Base-by-base conservation (phyloP, 371 early-diverging fungal genomes). In the Mortierella polycephala region DNA sequence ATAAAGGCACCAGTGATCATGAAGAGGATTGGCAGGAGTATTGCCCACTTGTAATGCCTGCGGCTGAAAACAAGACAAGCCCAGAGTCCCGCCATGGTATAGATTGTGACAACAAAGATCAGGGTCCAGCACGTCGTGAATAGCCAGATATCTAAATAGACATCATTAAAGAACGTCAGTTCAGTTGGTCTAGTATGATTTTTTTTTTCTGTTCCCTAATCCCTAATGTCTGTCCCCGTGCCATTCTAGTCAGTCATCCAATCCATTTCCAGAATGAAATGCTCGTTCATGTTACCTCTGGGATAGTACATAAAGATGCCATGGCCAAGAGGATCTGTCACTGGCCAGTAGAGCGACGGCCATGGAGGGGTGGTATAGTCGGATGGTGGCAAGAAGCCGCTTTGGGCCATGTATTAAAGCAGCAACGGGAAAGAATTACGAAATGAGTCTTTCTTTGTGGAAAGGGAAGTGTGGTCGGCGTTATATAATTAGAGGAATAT, bases 301-400 rank as follows among this genome's bases (percentile, higher is more conserved):
- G 69, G 71, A 58, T 67, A 74, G 47, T 67, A 75, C 64, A 69
- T 64, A 23, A 75, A 70, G 60, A 62, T 44, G 65, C 59, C 62
- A 47, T 69, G 84, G 57, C 79, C 82, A 30, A 85, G 74, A 21
- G 76, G 84, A 13, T 80, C 77, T 11, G 79, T 80, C 54, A 89
- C 84, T 13, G 90, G 90, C 89, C 89, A 88, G 66, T 90, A 90
- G 16, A 90, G 83, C 7, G 89, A 82, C 30, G 90, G 90, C 89
- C 89, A 90, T 23, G 76, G 62, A 20, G 89, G 88, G 18, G 88
- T 85, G 42, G 57, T 81, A 64, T 90, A 90, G 14, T 86, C 90
- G 56, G 84, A 83, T 39, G 90, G 90, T 40, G 85, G 75, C 45
- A 81, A 67, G 65, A 88, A 87, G 45, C 75, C 70, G 20, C 23